Base-by-base conservation (phyloP, 192 early-diverging fungal species). In the Backusella morwellensis region DNA sequence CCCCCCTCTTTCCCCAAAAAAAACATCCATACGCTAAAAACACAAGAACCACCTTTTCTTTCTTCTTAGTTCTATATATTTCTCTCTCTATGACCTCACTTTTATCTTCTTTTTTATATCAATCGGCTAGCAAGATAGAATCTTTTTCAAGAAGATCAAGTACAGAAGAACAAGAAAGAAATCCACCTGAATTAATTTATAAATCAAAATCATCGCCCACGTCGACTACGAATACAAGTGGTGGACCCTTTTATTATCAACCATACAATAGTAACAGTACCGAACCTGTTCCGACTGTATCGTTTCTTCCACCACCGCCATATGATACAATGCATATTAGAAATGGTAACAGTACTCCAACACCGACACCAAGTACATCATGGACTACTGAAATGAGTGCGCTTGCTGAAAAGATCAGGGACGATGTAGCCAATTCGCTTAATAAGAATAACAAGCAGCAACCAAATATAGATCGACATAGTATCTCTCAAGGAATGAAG, bases 401-500 rank as follows among this genome's bases (percentile, higher is more conserved):
- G 26, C 68, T 70, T 12, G 68, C 40, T 6, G 68, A 70, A 40
- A 70, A 70, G 38, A 36, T 70, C 12, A 36, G 68, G 7, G 68
- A 70, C 40, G 68, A 70, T 38, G 36, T 41, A 21, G 26, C 68
- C 36, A 63, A 63, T 63, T 63, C 56, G 8, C 23, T 63, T 63
- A 63, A 32, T 32, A 32, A 63, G 12, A 29, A 29, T 29, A 63
- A 29, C n/a, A 63, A 63, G 11, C 32, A 70, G 3, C 68, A 70
- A 40, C 38, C 35, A 19, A 41, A 41, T 70, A 35, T 78, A 23
- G 77, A 78, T 35, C 35, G 74, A 67, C 70, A 72, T 32, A 76
- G 73, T 6, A 75, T 80, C 8, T 50, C 70, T 15, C 78, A 80
- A 72, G 78, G 74, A 1, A 76, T 80, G 59, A 69, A 69, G 35